These are phyloP conservation scores for Ogataea trehaloabstinens DNA, from an alignment of 805 yeast species.

Conservation along the genomic window DNA sequence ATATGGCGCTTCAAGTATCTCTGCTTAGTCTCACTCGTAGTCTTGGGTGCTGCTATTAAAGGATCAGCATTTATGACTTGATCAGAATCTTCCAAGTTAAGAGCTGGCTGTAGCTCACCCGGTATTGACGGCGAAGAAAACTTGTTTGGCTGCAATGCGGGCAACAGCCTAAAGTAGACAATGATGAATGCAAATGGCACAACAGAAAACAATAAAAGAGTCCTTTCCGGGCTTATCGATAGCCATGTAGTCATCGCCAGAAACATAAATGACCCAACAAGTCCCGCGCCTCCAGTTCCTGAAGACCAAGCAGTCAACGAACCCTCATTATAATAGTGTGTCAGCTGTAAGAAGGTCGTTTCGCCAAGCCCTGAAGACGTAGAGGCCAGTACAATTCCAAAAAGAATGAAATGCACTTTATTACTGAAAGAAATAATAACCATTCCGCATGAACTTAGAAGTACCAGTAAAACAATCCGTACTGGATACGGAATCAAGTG, in stretches of 20 bases:
- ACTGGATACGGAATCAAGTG: conserved; percentile 58
- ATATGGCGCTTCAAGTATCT: conserved; percentile 17
- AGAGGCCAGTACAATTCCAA: conserved; percentile 80
- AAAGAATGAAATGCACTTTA: conserved; percentile 40
- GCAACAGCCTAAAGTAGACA: conserved; percentile 28
- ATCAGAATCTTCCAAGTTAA: background rate
- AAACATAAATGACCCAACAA: conserved; percentile 74
- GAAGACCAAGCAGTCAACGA: conserved; percentile 85
- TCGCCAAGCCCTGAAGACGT: conserved; percentile 89
- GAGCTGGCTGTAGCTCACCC: conserved; percentile 3
- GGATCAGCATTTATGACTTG: background rate
- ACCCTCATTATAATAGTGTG: conserved; percentile 62
- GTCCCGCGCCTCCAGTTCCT: conserved; percentile 96
- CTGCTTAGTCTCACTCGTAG: background rate
- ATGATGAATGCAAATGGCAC: conserved; percentile 30
- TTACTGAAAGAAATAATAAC: conserved; percentile 50
- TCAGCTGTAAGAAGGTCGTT: conserved; percentile 79
- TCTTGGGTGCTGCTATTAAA: background rate
- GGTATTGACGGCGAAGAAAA: background rate
- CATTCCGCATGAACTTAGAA: conserved; percentile 73
- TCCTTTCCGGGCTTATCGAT: conserved; percentile 48
- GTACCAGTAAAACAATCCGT: conserved; percentile 56
- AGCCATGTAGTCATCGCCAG: conserved; percentile 71
- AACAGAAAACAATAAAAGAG: conserved; percentile 56
- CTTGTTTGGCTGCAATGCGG: conserved; percentile 9